Base-by-base conservation (phyloP, 306 rosid genomes). In the Vicia villosa region DNA sequence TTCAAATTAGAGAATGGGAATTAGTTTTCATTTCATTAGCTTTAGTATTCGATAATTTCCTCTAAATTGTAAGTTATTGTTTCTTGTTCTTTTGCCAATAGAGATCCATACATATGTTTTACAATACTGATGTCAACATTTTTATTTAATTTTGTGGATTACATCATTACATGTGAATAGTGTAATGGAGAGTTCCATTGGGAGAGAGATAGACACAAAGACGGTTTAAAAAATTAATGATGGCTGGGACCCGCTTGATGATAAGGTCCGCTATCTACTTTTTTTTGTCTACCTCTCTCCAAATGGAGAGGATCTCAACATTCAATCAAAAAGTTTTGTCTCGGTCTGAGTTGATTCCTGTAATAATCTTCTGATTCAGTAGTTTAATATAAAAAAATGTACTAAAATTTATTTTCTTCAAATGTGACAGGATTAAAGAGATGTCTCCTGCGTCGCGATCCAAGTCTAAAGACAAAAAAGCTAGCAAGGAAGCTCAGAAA, bases 401-500 rank as follows among this genome's bases (percentile, higher is more conserved):
- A 61, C n/a, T 36, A 22, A 42, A 73, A 69, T 61, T 67, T 46
- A 8, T 71, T 45, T 69, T 57, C 17, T 68, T 70, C 5, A 40
- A 67, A 40, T 65, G 43, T 66, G 80, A 69, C 80, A 83, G 96
- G 76, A 64, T 19, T 15, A 24, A 69, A 34, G 80, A 89, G 67
- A 92, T 93, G 98, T 93, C 98, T 81, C 94, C 96, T 66, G 96
- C 86, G 58, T 83, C 97, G 47, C 86, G 82, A 71, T 90, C 98
- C 7, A 93, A 93, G 85, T 76, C 97, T 16, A 93, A 92, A 69
- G 97, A 92, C 65, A 92, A 85, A 82, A 93, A 88, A 83, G 85
- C 82, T 10, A 70, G 69, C 75, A 94, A 87, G 81, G 99, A 94
- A 77, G 68, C 82, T 66, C 96, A 83, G 59, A 82, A 83, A 74